Evolutionary conservation across 768 basidiomycete species (phyloP).

Genomic region (Tubosaeta sp.): DNA sequence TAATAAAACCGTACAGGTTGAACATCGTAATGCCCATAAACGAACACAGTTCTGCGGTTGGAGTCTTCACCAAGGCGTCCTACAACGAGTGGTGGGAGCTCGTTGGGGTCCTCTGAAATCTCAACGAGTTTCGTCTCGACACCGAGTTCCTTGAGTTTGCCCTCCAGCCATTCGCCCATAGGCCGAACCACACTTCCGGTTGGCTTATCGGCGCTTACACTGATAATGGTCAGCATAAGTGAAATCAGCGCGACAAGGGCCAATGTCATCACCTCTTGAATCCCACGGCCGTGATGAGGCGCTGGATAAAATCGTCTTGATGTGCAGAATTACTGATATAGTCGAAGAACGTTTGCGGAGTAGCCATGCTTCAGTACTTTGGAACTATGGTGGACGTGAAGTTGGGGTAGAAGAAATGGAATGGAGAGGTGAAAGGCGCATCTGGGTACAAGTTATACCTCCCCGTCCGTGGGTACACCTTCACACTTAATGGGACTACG

Average conservation of each 20-base stretch:
- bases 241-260: neutral
- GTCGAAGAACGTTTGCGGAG: neutral
- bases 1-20: slow-evolving; percentile 57
- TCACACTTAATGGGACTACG: no score
- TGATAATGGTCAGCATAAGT: slow-evolving; percentile 9
- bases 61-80: neutral
- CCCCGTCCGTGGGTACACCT: neutral
- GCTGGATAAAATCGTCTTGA: neutral
- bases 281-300: neutral
- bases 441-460: neutral
- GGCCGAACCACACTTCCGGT: neutral
- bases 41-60: slow-evolving; percentile 52
- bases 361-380: neutral
- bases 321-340: neutral
- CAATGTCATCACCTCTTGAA: neutral
- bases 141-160: neutral
- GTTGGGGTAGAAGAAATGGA: neutral
- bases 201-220: neutral
- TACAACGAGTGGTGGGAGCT: neutral
- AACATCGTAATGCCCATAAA: slow-evolving; percentile 91
- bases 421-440: neutral
- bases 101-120: neutral
- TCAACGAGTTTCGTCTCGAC: neutral
- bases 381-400: neutral
- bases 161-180: neutral